Conservation (phyloP, 1,139 yeast species). For the Groenewaldozyma auringiensis region DNA sequence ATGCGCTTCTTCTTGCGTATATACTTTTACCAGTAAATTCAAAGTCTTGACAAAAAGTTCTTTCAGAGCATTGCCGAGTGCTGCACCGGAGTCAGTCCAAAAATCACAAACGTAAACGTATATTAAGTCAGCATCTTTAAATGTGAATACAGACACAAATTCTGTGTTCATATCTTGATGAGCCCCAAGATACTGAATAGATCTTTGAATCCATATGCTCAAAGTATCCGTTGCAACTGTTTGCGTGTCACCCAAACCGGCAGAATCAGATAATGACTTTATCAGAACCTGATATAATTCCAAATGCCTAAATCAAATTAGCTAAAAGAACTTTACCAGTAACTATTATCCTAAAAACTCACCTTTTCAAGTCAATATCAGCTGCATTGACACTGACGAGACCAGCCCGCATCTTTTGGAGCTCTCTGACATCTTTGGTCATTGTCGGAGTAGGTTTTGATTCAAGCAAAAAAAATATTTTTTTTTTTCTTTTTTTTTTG, state of each 20-base stretch:
- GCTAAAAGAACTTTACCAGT: constrained; percentile 47
- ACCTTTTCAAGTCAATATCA: constrained; percentile 16
- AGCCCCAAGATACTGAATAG: constrained; percentile 30
- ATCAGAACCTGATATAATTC: constrained; percentile 16
- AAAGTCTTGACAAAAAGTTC: constrained; percentile 51
- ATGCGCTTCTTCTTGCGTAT: constrained; percentile 10
- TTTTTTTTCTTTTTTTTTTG: too few species aligned
- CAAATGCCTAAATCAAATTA: constrained; percentile 9
- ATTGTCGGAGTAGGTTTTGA: constrained; percentile 4
- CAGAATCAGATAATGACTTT: constrained; percentile 19
- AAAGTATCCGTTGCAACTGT: constrained; percentile 51
- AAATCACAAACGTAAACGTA: constrained; percentile 56
- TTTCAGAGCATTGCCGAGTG: constrained; percentile 58
- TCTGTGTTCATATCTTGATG: neutral
- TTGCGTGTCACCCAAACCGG: constrained; percentile 32
- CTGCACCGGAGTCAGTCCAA: constrained; percentile 65
- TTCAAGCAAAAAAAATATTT: too few species aligned
- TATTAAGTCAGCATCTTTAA: constrained; percentile 32
- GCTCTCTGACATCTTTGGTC: constrained; percentile 6
- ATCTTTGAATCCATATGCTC: constrained; percentile 56
- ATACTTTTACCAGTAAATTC: constrained; percentile 27
- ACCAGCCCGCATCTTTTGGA: constrained; percentile 10
- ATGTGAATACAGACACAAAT: constrained; percentile 17
- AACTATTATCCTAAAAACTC: constrained; percentile 8
- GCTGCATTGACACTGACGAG: constrained; percentile 17